A percentile compares a stretch with the other conserved stretches of the same genome.
Evolutionary conservation across 1,284 basidiomycete genomes (phyloP).

Genomic region (Neolentinus lepideus): DNA sequence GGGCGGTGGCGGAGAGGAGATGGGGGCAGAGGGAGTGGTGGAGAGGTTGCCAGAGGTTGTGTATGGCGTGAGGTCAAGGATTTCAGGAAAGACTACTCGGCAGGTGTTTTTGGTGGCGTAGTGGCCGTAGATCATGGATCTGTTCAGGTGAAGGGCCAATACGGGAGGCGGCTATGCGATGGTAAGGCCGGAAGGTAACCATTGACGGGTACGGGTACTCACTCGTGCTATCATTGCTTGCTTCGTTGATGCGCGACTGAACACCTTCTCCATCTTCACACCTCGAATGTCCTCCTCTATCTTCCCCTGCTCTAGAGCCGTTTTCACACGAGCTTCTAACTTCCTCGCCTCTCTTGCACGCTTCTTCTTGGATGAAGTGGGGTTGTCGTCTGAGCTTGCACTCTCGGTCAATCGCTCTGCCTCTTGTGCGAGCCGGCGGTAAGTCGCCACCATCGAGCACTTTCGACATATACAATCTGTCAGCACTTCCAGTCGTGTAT

Average conservation of each 20-base stretch:
- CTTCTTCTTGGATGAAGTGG: conserved; percentile 61
- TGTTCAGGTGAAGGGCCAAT: conserved; percentile 80
- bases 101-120: conserved; percentile 79
- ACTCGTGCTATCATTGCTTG: conserved; percentile 84
- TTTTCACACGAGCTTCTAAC: conserved; percentile 51
- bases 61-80: conserved; percentile 81
- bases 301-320: conserved; percentile 63
- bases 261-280: conserved; percentile 66
- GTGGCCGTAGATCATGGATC: conserved; percentile 73
- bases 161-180: conserved; percentile 65
- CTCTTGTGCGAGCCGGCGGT: conserved; percentile 50
- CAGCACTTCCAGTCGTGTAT: conserved; percentile 75
- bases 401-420: conserved; percentile 44
- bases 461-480: conserved; percentile 81
- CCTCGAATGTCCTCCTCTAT: conserved; percentile 78
- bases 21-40: conserved; percentile 54
- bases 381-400: conserved; percentile 30
- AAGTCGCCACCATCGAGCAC: conserved; percentile 72
- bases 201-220: conserved; percentile 19
- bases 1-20: conserved; percentile 46
- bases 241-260: conserved; percentile 74
- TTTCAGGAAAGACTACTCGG: conserved; percentile 74
- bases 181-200: conserved; percentile 10
- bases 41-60: conserved; percentile 74
- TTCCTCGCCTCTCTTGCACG: conserved; percentile 62